These are phyloP conservation scores for Lentithecium fluviatile DNA, from an alignment of 495 filamentous ascomycete species.

Conservation along the genomic window DNA sequence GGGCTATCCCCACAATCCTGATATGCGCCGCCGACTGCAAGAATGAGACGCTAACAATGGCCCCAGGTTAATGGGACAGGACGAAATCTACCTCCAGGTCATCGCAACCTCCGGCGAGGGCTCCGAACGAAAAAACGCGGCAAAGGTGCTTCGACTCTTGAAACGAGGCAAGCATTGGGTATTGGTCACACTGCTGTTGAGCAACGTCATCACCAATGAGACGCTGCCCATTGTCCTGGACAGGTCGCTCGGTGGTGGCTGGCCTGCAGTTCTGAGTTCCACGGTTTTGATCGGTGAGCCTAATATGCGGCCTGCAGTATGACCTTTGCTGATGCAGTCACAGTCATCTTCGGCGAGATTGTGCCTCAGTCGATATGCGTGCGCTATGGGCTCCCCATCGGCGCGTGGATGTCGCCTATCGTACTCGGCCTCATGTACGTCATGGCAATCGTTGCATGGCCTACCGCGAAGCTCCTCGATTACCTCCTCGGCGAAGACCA, in stretches of 20 bases:
- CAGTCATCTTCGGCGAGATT: slow-evolving; percentile 97
- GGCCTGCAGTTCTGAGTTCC: slow-evolving; percentile 88
- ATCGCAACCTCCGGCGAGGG: slow-evolving; percentile 81
- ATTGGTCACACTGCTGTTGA: slow-evolving; percentile 88
- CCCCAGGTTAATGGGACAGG: slow-evolving; percentile 71
- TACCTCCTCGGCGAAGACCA: slow-evolving; percentile 85
- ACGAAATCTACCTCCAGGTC: slow-evolving; percentile 96
- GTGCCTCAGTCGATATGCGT: slow-evolving; percentile 95
- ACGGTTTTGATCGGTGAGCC: slow-evolving; percentile 85
- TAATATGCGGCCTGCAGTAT: slow-evolving; percentile 21
- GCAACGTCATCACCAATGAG: slow-evolving; percentile 98
- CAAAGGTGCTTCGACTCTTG: slow-evolving; percentile 73
- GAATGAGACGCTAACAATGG: slow-evolving; percentile 5
- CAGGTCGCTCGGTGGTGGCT: slow-evolving; percentile 87
- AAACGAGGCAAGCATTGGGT: slow-evolving; percentile 97
- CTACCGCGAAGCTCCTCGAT: slow-evolving; percentile 86
- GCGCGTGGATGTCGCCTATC: slow-evolving; percentile 87
- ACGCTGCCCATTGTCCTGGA: slow-evolving; percentile 94
- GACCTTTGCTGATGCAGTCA: slow-evolving; percentile 29
- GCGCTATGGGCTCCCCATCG: slow-evolving; percentile 94
- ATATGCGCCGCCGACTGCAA: too few species aligned
- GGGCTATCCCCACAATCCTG: not conserved
- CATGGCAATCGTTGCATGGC: slow-evolving; percentile 82
- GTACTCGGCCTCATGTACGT: slow-evolving; percentile 90
- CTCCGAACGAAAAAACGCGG: slow-evolving; percentile 76